These are phyloP conservation scores for Ogataea parapolymorpha DNA, from an alignment of 805 yeast genomes.

Conservation along the genomic window DNA sequence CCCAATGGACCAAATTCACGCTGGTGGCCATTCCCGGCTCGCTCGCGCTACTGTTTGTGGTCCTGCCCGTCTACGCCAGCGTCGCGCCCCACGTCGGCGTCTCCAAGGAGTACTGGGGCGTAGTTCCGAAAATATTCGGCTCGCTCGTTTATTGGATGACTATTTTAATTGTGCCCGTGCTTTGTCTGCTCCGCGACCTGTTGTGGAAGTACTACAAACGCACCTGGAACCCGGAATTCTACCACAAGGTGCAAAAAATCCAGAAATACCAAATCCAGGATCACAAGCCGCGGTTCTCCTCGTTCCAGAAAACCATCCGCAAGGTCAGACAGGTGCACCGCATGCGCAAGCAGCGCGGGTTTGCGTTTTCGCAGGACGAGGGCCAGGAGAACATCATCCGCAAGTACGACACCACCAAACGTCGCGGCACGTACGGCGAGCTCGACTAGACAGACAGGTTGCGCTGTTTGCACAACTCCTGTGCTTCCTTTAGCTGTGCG, in stretches of 20 bases:
- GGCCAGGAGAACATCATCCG: constrained; percentile 90
- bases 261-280: constrained; percentile 94
- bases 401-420: constrained; percentile 91
- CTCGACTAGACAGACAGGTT: constrained; percentile 17
- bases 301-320: constrained; percentile 94
- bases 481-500: constrained; percentile 4
- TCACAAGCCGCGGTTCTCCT: constrained; percentile 93
- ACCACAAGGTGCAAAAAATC: constrained; percentile 94
- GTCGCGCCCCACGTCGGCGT: constrained; percentile 82
- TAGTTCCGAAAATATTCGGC: constrained; percentile 70
- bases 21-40: constrained; percentile 94
- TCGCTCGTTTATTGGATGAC: constrained; percentile 82
- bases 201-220: constrained; percentile 94
- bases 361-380: constrained; percentile 95
- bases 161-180: constrained; percentile 65
- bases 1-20: constrained; percentile 94
- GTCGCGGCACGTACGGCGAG: constrained; percentile 38
- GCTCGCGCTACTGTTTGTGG: constrained; percentile 72
- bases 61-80: constrained; percentile 83
- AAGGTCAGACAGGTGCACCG: constrained; percentile 97
- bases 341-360: constrained; percentile 97
- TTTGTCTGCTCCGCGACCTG: constrained; percentile 83
- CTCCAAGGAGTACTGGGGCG: constrained; percentile 82
- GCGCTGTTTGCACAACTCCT: neutral
- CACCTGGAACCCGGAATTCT: constrained; percentile 85